A percentile compares a stretch with the other conserved stretches of the same genome.
phyloP scores from a whole-genome alignment of 768 basidiomycete genomes.

The Mycena vitilis region DNA sequence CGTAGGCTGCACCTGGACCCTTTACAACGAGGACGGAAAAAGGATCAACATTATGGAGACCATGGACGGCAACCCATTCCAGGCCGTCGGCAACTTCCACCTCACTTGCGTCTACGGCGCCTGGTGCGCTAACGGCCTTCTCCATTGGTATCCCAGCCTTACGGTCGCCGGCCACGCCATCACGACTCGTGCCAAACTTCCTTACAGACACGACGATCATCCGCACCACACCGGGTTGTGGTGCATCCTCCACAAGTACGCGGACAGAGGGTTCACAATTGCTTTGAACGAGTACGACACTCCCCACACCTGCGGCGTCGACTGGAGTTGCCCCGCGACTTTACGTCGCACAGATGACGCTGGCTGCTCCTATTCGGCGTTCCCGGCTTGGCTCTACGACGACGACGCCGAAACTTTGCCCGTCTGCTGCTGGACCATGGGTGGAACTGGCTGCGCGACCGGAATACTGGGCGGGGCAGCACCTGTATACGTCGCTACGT shows the following conservation, averaged over 20 bases:
- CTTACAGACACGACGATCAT: not conserved
- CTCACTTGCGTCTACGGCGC: not conserved
- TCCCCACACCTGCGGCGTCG: not conserved
- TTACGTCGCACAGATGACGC: not conserved
- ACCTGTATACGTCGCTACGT: too few relatives aligned
- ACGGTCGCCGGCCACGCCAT: not conserved
- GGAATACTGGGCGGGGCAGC: too few relatives aligned
- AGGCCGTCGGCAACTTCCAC: not conserved
- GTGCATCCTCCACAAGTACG: not conserved
- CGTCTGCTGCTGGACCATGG: too few relatives aligned
- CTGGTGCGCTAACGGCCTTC: not conserved
- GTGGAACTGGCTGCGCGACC: too few relatives aligned
- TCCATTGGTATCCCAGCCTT: not conserved
- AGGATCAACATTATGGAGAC: constrained; percentile 9
- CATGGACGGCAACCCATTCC: not conserved
- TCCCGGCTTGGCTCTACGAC: too few relatives aligned
- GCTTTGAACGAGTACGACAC: not conserved
- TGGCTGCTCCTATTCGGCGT: too few relatives aligned
- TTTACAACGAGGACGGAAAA: too few relatives aligned
- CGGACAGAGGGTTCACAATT: not conserved
- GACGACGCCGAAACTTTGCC: too few relatives aligned
- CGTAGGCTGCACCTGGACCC: not conserved
- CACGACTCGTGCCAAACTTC: not conserved
- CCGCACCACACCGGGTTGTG: not conserved
- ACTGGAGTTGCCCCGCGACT: constrained; percentile 7